Base-by-base conservation (phyloP, 176 grass and related monocot genomes). In the Typha latifolia region DNA sequence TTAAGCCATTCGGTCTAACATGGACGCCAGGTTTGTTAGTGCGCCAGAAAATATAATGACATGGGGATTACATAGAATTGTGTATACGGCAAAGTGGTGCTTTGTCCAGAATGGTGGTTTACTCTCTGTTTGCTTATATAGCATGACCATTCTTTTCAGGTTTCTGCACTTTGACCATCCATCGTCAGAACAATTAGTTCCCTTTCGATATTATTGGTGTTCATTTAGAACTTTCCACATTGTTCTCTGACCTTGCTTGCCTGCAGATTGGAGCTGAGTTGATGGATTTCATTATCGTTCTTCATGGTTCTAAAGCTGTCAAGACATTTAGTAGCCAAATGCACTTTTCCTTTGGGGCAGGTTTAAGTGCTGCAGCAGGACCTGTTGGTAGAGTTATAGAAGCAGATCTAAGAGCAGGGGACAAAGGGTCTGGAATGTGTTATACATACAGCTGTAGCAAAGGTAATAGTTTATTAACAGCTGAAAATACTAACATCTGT, bases 381-480 rank as follows among this genome's bases (percentile, higher is more conserved):
- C 91, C 91, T 62, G 49, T 96, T 69, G 91, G 91, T 3, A 90
- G 91, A 82, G 91, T 87, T 15, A 55, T 90, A 69, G 91, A 96
- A 86, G 91, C 87, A 80, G 91, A 96, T 74, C 10, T 96, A 12
- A 73, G 91, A 81, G 79, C 82, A 47, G 81, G 91, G 26, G 79
- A 90, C 61, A 87, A 74, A 81, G 91, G 91, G 21, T 87, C 81
- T 3, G 91, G 87, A 68, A 66, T 87, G 81, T 87, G 87, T 68
- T 90, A 96, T 75, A 90, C 91, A 66, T 90, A 96, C 82, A 96
- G 91, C 80, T 87, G 79, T 68, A 96, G 91, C 61, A 96, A 96
- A 96, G 91, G 91, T 96, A 90, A 12, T 14, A 47, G 12, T 13
- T 31, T 50, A n/a, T 50, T 15, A 7, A 32, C 3, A 64, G 7